A percentile compares a stretch with the other conserved stretches of the same genome.
Evolutionary conservation across 345 rosid species (phyloP).

Genomic region (Aquilaria yunnanensis): DNA sequence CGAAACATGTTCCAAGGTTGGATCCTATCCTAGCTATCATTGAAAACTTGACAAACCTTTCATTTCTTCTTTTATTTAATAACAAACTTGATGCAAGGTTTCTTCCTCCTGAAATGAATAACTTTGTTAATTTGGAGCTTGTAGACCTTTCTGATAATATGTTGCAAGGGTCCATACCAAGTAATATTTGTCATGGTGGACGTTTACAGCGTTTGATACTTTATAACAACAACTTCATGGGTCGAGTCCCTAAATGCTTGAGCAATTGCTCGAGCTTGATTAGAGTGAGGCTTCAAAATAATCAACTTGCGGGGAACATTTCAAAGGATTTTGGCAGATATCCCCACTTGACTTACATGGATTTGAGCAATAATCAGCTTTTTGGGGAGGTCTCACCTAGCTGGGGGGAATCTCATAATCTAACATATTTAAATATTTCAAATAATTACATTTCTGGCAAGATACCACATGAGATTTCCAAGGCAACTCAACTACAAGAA

Average conservation of each 20-base stretch:
- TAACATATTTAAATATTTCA: not conserved
- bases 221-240: constrained; percentile 22
- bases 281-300: constrained; percentile 18
- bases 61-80: too few species aligned
- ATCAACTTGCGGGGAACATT: constrained; percentile 22
- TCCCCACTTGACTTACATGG: constrained; percentile 19
- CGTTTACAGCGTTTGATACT: constrained; percentile 3
- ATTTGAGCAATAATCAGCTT: constrained; percentile 28
- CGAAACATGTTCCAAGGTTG: not conserved
- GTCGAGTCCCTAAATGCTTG: constrained; percentile 20
- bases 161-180: constrained; percentile 14
- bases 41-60: constrained; percentile 3
- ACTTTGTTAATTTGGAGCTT: constrained; percentile 8
- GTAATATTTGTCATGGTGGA: constrained; percentile 16
- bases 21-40: constrained; percentile 9
- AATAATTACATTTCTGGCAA: too few species aligned
- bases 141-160: constrained; percentile 13
- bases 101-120: constrained; percentile 1
- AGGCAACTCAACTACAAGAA: too few species aligned
- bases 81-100: too few species aligned
- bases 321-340: constrained; percentile 18
- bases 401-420: constrained; percentile 22
- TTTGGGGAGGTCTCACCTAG: constrained; percentile 21
- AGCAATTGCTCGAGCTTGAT: constrained; percentile 29
- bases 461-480: too few species aligned